Conservation (phyloP, 768 basidiomycete genomes). For the Daedaleopsis nitida region DNA sequence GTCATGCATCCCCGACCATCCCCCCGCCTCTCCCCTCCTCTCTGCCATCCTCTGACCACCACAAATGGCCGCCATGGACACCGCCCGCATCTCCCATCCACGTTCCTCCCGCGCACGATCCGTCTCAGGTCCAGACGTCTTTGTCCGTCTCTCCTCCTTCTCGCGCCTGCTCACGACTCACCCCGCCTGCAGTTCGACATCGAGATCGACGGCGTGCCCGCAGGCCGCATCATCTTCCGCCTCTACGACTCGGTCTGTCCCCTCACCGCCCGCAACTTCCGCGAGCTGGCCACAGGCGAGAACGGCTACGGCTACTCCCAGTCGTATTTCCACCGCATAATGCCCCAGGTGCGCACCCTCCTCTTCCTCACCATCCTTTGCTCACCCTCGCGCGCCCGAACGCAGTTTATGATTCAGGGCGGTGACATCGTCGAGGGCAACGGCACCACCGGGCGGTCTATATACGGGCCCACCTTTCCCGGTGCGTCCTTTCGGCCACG, state of each 20-base stretch:
- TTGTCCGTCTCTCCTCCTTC: slow-evolving; percentile 9
- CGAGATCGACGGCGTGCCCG: slow-evolving; percentile 56
- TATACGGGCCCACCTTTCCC: slow-evolving; percentile 37
- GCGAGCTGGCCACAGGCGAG: slow-evolving; percentile 70
- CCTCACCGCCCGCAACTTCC: slow-evolving; percentile 78
- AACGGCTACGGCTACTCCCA: slow-evolving; percentile 73
- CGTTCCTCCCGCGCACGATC: neutral
- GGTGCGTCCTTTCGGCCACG: slow-evolving; percentile 27
- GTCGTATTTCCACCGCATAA: slow-evolving; percentile 65
- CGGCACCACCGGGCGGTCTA: slow-evolving; percentile 42
- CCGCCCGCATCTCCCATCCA: neutral
- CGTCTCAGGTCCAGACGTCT: slow-evolving; percentile 30
- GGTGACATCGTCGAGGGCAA: slow-evolving; percentile 38
- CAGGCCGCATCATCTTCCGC: slow-evolving; percentile 80
- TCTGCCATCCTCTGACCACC: neutral
- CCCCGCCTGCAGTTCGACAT: slow-evolving; percentile 55
- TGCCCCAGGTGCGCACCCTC: slow-evolving; percentile 36
- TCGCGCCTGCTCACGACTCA: neutral
- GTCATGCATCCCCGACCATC: neutral
- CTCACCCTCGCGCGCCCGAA: neutral
- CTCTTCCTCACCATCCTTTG: neutral
- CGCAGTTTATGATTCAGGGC: slow-evolving; percentile 42
- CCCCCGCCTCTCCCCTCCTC: neutral
- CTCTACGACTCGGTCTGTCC: slow-evolving; percentile 85
- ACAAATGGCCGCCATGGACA: neutral